Evolutionary conservation across 257 asterid genomes (phyloP).

Genomic region (Osmanthus fragrans): DNA sequence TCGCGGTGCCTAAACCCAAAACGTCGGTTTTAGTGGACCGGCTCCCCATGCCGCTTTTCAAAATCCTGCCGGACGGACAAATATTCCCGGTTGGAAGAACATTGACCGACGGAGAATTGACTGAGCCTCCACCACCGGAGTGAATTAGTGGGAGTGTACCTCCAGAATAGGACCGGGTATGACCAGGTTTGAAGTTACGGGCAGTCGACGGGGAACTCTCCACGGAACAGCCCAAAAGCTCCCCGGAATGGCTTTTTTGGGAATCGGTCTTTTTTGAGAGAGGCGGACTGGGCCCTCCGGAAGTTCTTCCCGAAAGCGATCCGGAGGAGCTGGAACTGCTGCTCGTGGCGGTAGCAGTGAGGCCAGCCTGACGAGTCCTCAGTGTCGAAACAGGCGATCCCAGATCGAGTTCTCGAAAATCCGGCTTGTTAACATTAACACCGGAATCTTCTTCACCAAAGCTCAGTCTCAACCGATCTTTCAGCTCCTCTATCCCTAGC

Average conservation of each 20-base stretch:
- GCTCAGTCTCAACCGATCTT: slow-evolving; percentile 52
- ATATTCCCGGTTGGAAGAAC: slow-evolving; percentile 74
- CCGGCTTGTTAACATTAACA: slow-evolving; percentile 61
- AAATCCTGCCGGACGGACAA: slow-evolving; percentile 66
- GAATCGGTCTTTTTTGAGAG: slow-evolving; percentile 45
- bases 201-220: slow-evolving; percentile 50
- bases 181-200: slow-evolving; percentile 41
- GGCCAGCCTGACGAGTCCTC: slow-evolving; percentile 28
- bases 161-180: slow-evolving; percentile 57
- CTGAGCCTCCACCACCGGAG: slow-evolving; percentile 49
- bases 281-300: slow-evolving; percentile 27
- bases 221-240: slow-evolving; percentile 36
- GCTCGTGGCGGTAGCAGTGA: slow-evolving; percentile 44
- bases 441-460: slow-evolving; percentile 29
- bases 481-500: slow-evolving; percentile 36
- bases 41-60: slow-evolving; percentile 57
- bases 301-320: slow-evolving; percentile 61
- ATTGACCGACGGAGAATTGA: slow-evolving; percentile 48
- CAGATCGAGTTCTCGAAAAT: slow-evolving; percentile 72
- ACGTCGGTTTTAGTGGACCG: slow-evolving; percentile 56
- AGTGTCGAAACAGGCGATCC: slow-evolving; percentile 76
- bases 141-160: slow-evolving; percentile 53
- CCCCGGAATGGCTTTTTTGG: slow-evolving; percentile 61
- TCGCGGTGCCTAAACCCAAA: slow-evolving; percentile 56
- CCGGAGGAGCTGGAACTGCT: slow-evolving; percentile 89